Percentiles rank a stretch among this genome's conserved stretches.
Evolutionary conservation across 2,329 filamentous ascomycete species (phyloP).

Genomic region (Phialophora chinensis): DNA sequence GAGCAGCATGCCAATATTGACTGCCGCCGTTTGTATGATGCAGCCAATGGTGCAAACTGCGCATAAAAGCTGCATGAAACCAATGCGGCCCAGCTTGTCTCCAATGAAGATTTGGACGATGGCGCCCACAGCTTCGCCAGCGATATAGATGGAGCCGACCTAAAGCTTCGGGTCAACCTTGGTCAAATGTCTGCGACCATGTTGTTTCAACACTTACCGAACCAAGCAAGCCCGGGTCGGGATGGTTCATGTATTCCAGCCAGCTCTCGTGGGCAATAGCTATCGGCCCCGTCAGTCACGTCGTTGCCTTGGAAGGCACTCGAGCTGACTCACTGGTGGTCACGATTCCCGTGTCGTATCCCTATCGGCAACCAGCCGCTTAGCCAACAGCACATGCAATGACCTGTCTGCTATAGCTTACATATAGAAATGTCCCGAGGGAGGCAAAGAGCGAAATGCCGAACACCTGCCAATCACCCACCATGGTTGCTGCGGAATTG

Average conservation of each 20-base stretch:
- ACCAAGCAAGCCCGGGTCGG: conserved; percentile 39
- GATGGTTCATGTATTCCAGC: conserved; percentile 64
- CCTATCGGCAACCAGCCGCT: conserved; percentile 44
- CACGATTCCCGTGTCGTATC: conserved; percentile 65
- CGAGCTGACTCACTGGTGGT: conserved; percentile 56
- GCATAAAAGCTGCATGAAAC: conserved; percentile 63
- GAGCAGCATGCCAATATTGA: conserved; percentile 66
- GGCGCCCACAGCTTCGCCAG: conserved; percentile 63
- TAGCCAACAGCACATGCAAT: neutral
- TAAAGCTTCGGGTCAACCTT: conserved; percentile 44
- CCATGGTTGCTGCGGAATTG: neutral
- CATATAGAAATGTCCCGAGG: conserved; percentile 12
- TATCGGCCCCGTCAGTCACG: conserved; percentile 35
- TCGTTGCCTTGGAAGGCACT: conserved; percentile 37
- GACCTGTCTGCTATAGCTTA: neutral
- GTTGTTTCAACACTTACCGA: conserved; percentile 8
- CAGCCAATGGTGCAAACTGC: conserved; percentile 71
- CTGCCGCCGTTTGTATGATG: conserved; percentile 66
- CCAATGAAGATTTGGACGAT: conserved; percentile 59
- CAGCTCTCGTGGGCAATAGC: conserved; percentile 65
- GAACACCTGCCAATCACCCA: neutral
- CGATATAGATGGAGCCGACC: conserved; percentile 65
- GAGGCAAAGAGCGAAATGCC: conserved; percentile 9
- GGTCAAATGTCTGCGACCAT: neutral
- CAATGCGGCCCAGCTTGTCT: conserved; percentile 59